Evolutionary conservation across 2,329 filamentous ascomycete species (phyloP).

Genomic region (Fusarium sambucinum): DNA sequence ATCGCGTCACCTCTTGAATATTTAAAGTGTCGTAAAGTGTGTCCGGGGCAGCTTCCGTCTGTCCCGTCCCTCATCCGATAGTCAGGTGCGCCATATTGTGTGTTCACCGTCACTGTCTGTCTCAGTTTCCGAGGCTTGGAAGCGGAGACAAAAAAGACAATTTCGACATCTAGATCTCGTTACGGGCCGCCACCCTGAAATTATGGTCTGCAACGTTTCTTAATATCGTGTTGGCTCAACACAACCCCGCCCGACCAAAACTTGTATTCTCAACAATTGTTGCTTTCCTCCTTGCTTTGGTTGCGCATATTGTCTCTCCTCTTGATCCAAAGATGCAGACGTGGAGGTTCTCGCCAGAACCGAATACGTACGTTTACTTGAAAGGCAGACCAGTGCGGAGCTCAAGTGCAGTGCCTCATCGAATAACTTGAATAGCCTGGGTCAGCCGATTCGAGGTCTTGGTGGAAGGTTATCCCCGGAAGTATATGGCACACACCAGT

Average conservation of each 20-base stretch:
- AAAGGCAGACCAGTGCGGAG: not conserved
- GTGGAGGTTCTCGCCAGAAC: not conserved
- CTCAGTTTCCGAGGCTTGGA: constrained; percentile 13
- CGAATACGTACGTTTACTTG: not conserved
- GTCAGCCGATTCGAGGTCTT: too few relatives aligned
- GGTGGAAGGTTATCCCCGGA: not conserved
- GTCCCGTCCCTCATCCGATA: constrained; percentile 14
- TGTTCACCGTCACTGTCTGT: constrained; percentile 21
- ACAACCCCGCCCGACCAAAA: constrained; percentile 11
- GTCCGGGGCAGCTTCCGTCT: constrained; percentile 17
- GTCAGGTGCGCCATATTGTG: constrained; percentile 14
- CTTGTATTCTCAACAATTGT: constrained; percentile 16
- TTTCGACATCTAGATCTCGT: constrained; percentile 20
- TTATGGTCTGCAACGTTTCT: constrained; percentile 35
- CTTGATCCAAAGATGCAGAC: constrained; percentile 6
- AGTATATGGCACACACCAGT: not conserved
- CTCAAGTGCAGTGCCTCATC: not conserved
- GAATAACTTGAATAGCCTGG: not conserved
- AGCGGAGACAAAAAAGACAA: constrained; percentile 9
- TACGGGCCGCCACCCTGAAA: constrained; percentile 31
- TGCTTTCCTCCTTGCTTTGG: constrained; percentile 22
- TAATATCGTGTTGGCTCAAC: constrained; percentile 31
- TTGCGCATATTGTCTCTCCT: constrained; percentile 29
- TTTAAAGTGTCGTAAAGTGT: constrained; percentile 6
- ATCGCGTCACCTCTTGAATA: constrained; percentile 16